Base-by-base conservation (phyloP, 495 filamentous ascomycete species). In the Recurvomyces mirabilis region DNA sequence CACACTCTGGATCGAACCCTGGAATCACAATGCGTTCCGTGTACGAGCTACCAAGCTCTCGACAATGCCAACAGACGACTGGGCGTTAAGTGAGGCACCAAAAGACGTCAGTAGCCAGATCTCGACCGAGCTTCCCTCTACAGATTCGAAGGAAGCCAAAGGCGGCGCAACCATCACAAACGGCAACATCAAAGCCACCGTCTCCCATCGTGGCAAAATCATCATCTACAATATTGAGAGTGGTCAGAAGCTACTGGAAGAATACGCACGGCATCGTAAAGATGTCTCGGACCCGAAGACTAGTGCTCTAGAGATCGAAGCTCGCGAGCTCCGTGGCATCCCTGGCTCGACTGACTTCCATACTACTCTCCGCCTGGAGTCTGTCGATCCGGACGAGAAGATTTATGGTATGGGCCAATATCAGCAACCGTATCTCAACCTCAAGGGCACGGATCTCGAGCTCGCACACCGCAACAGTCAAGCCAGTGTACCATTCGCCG, bases 391-490 rank as follows among this genome's bases (percentile, higher is more conserved):
- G 0, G 56, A 66, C 23, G 74, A 78, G 57, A 73, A 70, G 54
- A 66, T 78, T 11, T 78, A 68, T 48, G 74, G 74, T 24, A 77
- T 78, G 74, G 74, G 74, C 11, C 73, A 78, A 55, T 78, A 78
- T 49, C 74, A 78, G 49, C 72, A 77, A 51, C 65, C 68, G 2
- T 63, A 60, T 21, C 56, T 77, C 35, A 67, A 78, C 51, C 61
- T 77, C 38, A 76, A 76, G 52, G 74, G 74, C 0, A 34, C 59
- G 3, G 72, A 76, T 46, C 54, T 78, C 17, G 74, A 77, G 51
- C 60, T 78, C 0, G 73, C 74, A 3, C 74, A 78, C n/a, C 71
- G 73, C 5, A 77, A 76, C 52, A 74, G 71, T 2, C 74, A 78
- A 53, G 73, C 72, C 1, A 71, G 68, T 44, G 65, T 78, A 1